Evolutionary conservation across 345 rosid species (phyloP), one percentile per base, ranked within the genome.

Genomic region (Hypericum perforatum): DNA sequence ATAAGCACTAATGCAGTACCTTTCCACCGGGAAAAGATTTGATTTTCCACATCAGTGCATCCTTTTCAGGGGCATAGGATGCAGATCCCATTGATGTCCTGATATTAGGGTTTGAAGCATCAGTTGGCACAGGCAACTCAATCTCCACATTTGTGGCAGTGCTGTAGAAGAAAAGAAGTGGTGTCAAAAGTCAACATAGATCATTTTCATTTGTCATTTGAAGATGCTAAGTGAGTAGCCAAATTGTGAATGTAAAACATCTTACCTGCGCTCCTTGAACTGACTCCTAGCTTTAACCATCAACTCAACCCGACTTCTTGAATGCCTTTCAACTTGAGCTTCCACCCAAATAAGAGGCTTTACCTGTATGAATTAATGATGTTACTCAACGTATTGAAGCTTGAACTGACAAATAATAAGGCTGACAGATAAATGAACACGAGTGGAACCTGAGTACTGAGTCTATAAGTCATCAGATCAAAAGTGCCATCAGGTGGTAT

Each of bases 401-500:
- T 22, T 22, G 32, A 4, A 22, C 32, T 22, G 4, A 22, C 4
- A 22, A 1, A 22, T 22, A 4, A 22, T 22, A 22, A 22, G 32
- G 32, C 32, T 22, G 32, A 22, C 32, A 22, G 4, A 22, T 5
- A 15, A 49, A 15, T n/a, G 57, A 14, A 36, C 0, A 39, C 3
- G 43, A 55, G 15, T 54, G 50, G 56, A 54, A 91, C 98, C 98
- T 91, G 96, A 52, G 96, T 87, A 62, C 86, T 87, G 57, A 91
- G 95, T 72, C 98, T 82, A 54, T 91, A 91, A 32, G 96, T 87
- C 98, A 91, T 91, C 57, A 91, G 82, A 68, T 91, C 98, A 65
- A 92, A 92, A 76, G 98, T 64, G 14, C 96, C 98, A 74, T 91
- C 98, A 12, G 98, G 98, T 39, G 98, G 98, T 70, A 91, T 74